Evolutionary conservation across 352 stramenopile genomes (phyloP), one percentile per base, ranked within the genome.

Genomic region (Phytophthora niederhauseri): DNA sequence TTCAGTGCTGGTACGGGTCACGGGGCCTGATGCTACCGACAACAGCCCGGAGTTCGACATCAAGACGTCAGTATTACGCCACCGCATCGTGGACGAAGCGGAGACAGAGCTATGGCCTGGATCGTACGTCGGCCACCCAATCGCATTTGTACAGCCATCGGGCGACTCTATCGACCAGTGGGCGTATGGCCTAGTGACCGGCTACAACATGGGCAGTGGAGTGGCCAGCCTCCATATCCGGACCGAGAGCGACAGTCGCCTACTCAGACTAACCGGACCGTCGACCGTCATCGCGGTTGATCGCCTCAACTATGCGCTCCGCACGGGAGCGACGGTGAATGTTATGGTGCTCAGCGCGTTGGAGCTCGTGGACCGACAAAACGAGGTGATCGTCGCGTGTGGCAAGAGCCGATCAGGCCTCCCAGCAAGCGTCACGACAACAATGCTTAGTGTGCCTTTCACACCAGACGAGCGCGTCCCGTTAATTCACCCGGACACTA

Each of bases 81-180:
- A 67, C 38, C 60, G 38, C 24, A 56, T 67, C n/a, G 52, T 68
- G 1, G 31, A 53, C 3, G 3, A 4, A 6, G 3, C 19, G 6
- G 43, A 58, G 46, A 9, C 53, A 4, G 62, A 68, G 9, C 17
- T 56, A 14, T 68, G 51, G 30, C 45, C 53, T n/a, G 53, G 62
- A 22, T 63, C 45, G 20, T 68, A 63, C 30, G 62, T 68, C 19
- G 53, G 62, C 2, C 53, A 63, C 20, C 53, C 53, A 0, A 62
- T 62, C 26, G 22, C 41, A n/a, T 61, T 66, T 26, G 30, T 62
- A 4, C 61, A 62, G 8, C 20, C 26, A 28, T 3, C 17, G 15
- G 61, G 61, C 2, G 20, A 19, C 0, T n/a, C 61, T 20, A 57
- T 26, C 31, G 43, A 57, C 15, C 43, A 62, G 31, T 68, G 52